A percentile compares a stretch with the other conserved stretches of the same genome.
Evolutionary conservation across 495 filamentous ascomycete species (phyloP).

Genomic region (Aspergillus wentii): DNA sequence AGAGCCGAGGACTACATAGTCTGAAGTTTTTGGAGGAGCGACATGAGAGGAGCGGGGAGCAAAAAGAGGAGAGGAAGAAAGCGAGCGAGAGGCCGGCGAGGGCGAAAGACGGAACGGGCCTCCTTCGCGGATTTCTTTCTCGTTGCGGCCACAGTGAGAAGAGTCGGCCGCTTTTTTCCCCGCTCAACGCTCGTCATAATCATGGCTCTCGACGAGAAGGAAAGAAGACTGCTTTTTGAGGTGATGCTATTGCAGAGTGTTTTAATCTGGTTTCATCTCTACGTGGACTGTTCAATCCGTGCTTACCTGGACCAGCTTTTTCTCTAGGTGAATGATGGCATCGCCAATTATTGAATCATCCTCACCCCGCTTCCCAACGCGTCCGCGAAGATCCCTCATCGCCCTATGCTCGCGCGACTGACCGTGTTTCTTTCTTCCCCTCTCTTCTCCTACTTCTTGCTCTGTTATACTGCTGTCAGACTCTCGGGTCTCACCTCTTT

Average conservation of each 20-base stretch:
- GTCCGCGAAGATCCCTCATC: slow-evolving; percentile 1
- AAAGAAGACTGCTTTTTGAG: too few relatives aligned
- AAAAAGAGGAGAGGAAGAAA: slow-evolving; percentile 20
- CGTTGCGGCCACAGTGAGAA: too few relatives aligned
- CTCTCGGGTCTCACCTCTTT: too few relatives aligned
- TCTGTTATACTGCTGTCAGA: too few relatives aligned
- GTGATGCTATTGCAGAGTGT: too few relatives aligned
- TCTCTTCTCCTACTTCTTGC: neutral
- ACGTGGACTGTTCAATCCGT: too few relatives aligned
- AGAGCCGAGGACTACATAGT: slow-evolving; percentile 45
- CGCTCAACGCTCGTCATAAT: too few relatives aligned
- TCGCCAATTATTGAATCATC: slow-evolving; percentile 1
- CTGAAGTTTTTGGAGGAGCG: slow-evolving; percentile 25
- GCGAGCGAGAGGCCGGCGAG: slow-evolving; percentile 24
- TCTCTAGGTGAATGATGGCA: too few relatives aligned
- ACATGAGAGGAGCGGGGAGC: slow-evolving; percentile 26
- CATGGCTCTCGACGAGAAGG: too few relatives aligned
- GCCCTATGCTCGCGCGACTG: neutral
- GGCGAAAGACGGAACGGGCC: slow-evolving; percentile 23
- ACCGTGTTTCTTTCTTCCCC: neutral
- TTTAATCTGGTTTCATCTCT: too few relatives aligned
- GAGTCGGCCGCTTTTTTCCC: slow-evolving; percentile 15
- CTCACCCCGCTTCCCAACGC: too few relatives aligned
- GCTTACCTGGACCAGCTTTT: too few relatives aligned
- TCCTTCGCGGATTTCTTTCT: slow-evolving; percentile 16